Evolutionary conservation across 306 rosid genomes (phyloP), one percentile per base, ranked within the genome.

Genomic region (Trichosanthes cucumerina): DNA sequence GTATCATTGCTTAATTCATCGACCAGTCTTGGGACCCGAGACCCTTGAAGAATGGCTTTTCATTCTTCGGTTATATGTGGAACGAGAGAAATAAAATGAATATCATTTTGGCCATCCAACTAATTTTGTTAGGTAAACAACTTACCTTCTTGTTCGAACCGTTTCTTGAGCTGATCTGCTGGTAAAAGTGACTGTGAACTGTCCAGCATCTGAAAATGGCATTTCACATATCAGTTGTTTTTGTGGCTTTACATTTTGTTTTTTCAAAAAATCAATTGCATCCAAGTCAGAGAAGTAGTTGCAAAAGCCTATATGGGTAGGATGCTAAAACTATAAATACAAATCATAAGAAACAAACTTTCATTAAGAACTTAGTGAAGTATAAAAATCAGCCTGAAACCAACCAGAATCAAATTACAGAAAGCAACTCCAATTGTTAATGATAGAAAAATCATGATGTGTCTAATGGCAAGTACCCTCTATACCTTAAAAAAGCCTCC

Each of bases 161-260:
- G 88, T 83, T 88, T 87, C 87, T 88, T 90, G 44, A 96, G 88
- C 80, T 92, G 91, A 70, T 86, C 96, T 9, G 83, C 83, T 1
- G 93, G 91, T 76, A 96, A 81, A 79, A 96, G 85, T 14, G 97
- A 13, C 58, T 83, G 90, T 24, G 98, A 92, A 86, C 87, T 75
- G 80, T 92, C 97, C 88, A 96, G 82, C 85, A 96, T 13, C 99
- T 96, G 87, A 19, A 72, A 47, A 46, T 26, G 16, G 7, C 38
- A 69, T 41, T 21, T 43, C 75, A 69, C 13, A n/a, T 43, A 10
- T 66, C 75, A 41, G 41, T 23, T 69, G 34, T 13, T 69, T 69
- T 69, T 5, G 34, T 41, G 53, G 36, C n/a, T 4, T 68, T 38
- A 21, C 75, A 66, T 68, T 68, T 21, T 65, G n/a, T 38, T 12